These are phyloP conservation scores for Hypholoma sublateritium DNA, from an alignment of 768 basidiomycete species.

Conservation along the genomic window DNA sequence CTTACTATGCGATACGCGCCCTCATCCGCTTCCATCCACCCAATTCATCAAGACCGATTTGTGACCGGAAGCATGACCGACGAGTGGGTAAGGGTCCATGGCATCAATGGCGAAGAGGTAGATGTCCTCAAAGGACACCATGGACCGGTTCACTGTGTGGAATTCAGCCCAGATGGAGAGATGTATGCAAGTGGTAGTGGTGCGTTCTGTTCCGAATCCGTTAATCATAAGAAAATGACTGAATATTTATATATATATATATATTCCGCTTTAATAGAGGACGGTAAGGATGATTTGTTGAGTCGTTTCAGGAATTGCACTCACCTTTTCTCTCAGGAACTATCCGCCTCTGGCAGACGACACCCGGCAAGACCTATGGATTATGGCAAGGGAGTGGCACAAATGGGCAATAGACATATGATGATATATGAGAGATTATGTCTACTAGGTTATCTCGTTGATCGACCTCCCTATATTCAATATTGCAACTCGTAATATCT, in stretches of 20 bases:
- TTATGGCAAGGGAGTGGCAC: constrained; percentile 69
- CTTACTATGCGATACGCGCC: constrained; percentile 82
- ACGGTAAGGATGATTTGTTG: constrained; percentile 48
- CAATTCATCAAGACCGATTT: constrained; percentile 83
- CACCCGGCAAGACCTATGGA: constrained; percentile 88
- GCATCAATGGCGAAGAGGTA: constrained; percentile 84
- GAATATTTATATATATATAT: constrained; percentile 12
- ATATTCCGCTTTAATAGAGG: constrained; percentile 49
- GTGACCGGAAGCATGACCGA: constrained; percentile 88
- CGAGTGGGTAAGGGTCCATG: constrained; percentile 96
- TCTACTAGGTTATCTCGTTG: constrained; percentile 22
- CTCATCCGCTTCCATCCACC: constrained; percentile 95
- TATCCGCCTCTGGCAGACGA: constrained; percentile 97
- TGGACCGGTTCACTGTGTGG: constrained; percentile 93
- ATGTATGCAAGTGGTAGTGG: constrained; percentile 97
- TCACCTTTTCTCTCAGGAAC: constrained; percentile 56
- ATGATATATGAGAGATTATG: constrained; percentile 21
- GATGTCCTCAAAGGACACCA: constrained; percentile 97
- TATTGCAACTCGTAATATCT: constrained; percentile 5
- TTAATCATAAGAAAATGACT: constrained; percentile 3
- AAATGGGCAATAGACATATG: constrained; percentile 30
- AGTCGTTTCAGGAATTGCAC: not conserved
- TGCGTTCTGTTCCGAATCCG: constrained; percentile 38
- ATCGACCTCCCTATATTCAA: constrained; percentile 16
- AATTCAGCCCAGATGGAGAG: constrained; percentile 95